These are phyloP conservation scores for Populus davidiana DNA, from an alignment of 345 rosid species.

Conservation along the genomic window DNA sequence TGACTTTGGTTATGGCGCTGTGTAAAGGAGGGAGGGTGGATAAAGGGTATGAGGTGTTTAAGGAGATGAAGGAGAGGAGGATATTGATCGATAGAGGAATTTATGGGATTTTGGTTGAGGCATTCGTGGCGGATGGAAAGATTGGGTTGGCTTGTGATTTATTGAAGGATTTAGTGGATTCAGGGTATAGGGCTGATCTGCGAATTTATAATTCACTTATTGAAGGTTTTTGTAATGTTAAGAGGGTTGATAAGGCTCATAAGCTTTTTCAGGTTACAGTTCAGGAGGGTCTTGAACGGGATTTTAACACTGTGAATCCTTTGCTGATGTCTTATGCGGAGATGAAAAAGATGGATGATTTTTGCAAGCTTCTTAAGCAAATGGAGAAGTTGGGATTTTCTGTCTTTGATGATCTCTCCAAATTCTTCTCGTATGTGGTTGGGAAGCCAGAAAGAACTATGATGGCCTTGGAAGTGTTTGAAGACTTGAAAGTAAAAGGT, in stretches of 20 bases:
- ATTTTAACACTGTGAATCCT: constrained; percentile 63
- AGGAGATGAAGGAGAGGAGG: constrained; percentile 71
- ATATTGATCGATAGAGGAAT: constrained; percentile 68
- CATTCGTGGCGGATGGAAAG: constrained; percentile 61
- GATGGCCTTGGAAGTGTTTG: constrained; percentile 60
- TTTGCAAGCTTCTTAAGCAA: constrained; percentile 48
- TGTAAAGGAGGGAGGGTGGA: constrained; percentile 58
- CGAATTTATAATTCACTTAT: constrained; percentile 79
- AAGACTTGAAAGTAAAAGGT: constrained; percentile 56
- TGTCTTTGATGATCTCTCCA: constrained; percentile 52
- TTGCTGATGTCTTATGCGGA: constrained; percentile 61
- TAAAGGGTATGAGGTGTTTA: constrained; percentile 54
- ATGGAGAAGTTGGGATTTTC: constrained; percentile 54
- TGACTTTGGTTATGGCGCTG: constrained; percentile 60
- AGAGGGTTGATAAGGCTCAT: constrained; percentile 64
- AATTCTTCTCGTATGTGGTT: constrained; percentile 54
- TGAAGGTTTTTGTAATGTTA: constrained; percentile 61
- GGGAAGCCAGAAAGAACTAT: constrained; percentile 41
- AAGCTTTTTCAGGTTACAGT: constrained; percentile 54
- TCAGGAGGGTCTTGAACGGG: constrained; percentile 70
- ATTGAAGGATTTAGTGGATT: constrained; percentile 74
- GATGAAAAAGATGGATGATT: constrained; percentile 49
- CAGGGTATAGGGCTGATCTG: constrained; percentile 80
- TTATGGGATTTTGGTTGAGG: constrained; percentile 64
- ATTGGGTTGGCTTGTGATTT: constrained; percentile 65